phyloP scores from a whole-genome alignment of 495 filamentous ascomycete genomes.

The Choiromyces venosus region DNA sequence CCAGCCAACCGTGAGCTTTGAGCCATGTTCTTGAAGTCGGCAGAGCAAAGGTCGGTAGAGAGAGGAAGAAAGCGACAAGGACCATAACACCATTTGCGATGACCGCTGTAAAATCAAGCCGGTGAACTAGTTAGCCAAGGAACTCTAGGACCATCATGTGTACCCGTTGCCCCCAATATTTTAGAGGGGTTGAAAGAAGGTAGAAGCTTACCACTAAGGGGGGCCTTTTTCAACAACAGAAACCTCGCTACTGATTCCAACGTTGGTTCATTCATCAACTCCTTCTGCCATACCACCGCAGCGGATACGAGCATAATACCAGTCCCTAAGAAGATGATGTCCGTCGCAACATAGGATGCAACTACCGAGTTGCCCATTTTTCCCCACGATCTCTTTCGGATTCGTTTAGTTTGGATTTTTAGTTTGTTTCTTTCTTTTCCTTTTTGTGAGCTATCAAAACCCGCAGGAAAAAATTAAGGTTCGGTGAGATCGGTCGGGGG shows the following conservation, averaged over 20 bases:
- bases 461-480: background rate
- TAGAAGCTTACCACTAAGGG: constrained; percentile 31
- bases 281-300: constrained; percentile 54
- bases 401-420: background rate
- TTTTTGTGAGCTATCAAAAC: background rate
- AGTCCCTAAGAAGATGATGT: constrained; percentile 58
- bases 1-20: constrained; percentile 56
- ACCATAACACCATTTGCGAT: constrained; percentile 62
- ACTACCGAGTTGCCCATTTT: constrained; percentile 57
- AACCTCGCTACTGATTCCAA: constrained; percentile 56
- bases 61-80: constrained; percentile 53
- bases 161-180: background rate
- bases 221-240: constrained; percentile 59
- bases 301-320: constrained; percentile 61
- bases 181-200: background rate
- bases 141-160: background rate
- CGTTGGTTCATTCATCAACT: constrained; percentile 47
- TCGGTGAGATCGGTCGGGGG: background rate
- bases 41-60: constrained; percentile 58
- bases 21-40: constrained; percentile 53
- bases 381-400: constrained; percentile 13
- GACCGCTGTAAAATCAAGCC: constrained; percentile 47
- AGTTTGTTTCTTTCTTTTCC: background rate
- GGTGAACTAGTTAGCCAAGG: background rate
- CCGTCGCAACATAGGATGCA: constrained; percentile 52